These are phyloP conservation scores for Fusarium mangiferae DNA, from an alignment of 2,329 filamentous ascomycete genomes.

Conservation along the genomic window DNA sequence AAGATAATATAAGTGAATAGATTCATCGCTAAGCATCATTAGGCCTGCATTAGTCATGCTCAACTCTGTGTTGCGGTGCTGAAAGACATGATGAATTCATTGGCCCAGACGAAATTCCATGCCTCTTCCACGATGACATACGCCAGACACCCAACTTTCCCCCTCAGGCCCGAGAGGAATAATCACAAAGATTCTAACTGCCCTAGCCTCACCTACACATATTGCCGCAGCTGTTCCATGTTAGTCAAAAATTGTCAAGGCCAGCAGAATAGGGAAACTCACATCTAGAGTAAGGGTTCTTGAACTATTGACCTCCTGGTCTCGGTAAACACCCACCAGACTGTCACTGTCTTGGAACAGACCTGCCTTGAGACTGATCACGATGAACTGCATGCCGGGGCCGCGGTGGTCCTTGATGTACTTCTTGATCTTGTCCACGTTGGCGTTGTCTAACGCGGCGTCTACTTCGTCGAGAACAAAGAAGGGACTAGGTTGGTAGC, in stretches of 20 bases:
- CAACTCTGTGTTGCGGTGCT: background rate
- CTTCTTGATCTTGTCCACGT: conserved; percentile 94
- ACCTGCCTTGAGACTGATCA: conserved; percentile 95
- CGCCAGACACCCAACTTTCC: conserved; percentile 10
- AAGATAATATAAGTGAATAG: background rate
- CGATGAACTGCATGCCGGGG: conserved; percentile 98
- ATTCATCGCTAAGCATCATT: background rate
- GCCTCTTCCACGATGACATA: background rate
- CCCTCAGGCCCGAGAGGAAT: conserved; percentile 7
- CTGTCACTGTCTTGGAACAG: conserved; percentile 97
- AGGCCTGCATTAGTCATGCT: background rate
- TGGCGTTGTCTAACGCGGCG: conserved; percentile 96
- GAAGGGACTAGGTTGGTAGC: conserved; percentile 94
- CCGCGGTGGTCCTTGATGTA: conserved; percentile 95
- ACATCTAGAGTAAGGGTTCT: conserved; percentile 94
- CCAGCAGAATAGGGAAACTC: conserved; percentile 57
- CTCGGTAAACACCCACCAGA: conserved; percentile 92
- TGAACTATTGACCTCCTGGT: conserved; percentile 92
- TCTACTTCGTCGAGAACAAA: conserved; percentile 99
- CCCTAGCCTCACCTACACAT: conserved; percentile 41
- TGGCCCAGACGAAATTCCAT: conserved; percentile 5
- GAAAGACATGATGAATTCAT: conserved; percentile 10
- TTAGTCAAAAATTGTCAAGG: conserved; percentile 10
- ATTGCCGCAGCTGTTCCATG: conserved; percentile 47
- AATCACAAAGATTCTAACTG: background rate